Evolutionary conservation across 1,139 yeast species (phyloP).

Genomic region (Pichia norvegensis): DNA sequence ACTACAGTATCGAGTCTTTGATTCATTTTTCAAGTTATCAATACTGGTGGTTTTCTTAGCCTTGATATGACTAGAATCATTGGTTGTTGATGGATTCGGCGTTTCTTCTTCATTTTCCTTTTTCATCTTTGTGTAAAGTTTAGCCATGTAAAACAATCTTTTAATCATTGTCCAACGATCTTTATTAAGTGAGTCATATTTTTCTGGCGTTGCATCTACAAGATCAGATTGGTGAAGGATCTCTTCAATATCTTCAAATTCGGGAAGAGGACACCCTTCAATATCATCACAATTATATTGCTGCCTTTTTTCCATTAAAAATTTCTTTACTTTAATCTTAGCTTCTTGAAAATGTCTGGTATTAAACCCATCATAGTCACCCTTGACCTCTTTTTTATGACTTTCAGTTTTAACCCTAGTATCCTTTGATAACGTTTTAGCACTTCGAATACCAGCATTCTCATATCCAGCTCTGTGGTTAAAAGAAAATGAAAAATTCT

Average conservation of each 20-base stretch:
- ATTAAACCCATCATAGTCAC: constrained; percentile 47
- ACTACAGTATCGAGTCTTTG: not conserved
- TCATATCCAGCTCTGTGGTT: constrained; percentile 86
- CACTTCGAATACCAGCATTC: constrained; percentile 76
- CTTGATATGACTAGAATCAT: constrained; percentile 8
- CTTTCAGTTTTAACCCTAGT: constrained; percentile 60
- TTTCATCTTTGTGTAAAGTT: constrained; percentile 30
- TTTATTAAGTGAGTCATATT: constrained; percentile 28
- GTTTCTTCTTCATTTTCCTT: constrained; percentile 17
- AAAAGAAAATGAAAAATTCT: constrained; percentile 53
- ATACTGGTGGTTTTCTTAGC: not conserved
- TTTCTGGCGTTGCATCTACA: constrained; percentile 21
- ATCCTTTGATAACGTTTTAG: constrained; percentile 73
- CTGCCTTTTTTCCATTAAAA: constrained; percentile 30
- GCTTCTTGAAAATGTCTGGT: constrained; percentile 37
- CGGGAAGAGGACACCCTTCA: constrained; percentile 45
- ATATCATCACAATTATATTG: constrained; percentile 39
- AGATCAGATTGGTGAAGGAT: constrained; percentile 41
- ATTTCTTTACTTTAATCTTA: constrained; percentile 45
- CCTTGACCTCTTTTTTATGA: constrained; percentile 69
- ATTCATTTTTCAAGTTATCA: not conserved
- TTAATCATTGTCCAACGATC: constrained; percentile 66
- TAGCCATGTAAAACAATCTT: constrained; percentile 59
- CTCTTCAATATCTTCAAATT: constrained; percentile 45
- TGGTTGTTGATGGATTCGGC: not conserved